Base-by-base conservation (phyloP, 2,329 filamentous ascomycete species). In the Botryotinia narcissicola region DNA sequence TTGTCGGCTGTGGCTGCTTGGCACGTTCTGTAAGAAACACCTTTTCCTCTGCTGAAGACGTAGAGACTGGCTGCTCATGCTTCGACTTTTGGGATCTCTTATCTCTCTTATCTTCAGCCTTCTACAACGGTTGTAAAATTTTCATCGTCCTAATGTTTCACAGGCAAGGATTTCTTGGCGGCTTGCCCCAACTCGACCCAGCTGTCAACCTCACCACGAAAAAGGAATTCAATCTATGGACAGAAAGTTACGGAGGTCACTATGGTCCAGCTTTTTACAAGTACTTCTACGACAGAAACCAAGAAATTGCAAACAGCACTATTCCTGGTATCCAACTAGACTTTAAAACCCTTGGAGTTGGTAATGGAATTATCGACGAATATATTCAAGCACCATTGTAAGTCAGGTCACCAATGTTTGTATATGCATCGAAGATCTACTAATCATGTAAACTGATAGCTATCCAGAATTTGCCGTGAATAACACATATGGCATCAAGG, bases 291-390 rank as follows among this genome's bases (percentile, higher is more conserved):
- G 81, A 87, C 72, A 89, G 93, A 81, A 93, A 93, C 76, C 80
- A 84, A 29, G 83, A 84, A 73, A 86, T 87, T n/a, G 78, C 80
- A 44, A 86, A 84, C 62, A 86, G 88, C 4, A 80, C 84, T 1
- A 75, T 87, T 1, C 78, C 85, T n/a, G 84, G 82, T 51, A 88
- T 87, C 3, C 82, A 90, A 4, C 86, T 92, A 62, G 85, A 87
- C 71, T 83, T 93, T 16, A 83, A 84, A 32, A 87, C 90, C 0
- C 81, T 93, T 0, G 91, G 91, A 46, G 90, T 93, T 74, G 84
- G 92, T 72, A 92, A 93, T 79, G 91, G 90, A 22, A 87, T 90
- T 74, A 83, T 93, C 54, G 92, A 93, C 78, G 84, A 86, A 75
- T 79, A 88, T 32, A 84, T 88, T 1, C 89, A 93, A 81, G 83